These are phyloP conservation scores for Neurospora sp. DNA, from an alignment of 495 filamentous ascomycete genomes.

Conservation along the genomic window DNA sequence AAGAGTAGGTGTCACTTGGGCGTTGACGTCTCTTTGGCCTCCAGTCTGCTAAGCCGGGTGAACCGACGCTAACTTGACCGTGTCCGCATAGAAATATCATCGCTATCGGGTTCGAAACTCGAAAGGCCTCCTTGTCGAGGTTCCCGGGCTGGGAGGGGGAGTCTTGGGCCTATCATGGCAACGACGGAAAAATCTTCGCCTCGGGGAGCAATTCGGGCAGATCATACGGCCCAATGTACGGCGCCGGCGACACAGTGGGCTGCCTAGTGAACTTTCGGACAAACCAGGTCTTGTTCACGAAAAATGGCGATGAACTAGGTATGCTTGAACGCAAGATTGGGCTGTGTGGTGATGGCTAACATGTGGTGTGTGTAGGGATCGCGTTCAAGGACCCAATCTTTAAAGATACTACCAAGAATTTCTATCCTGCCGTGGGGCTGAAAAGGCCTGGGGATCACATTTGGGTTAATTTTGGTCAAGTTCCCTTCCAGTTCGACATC, in stretches of 20 bases:
- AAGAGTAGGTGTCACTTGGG: slow-evolving; percentile 56
- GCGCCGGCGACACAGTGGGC: slow-evolving; percentile 68
- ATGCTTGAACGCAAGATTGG: slow-evolving; percentile 15
- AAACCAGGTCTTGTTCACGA: slow-evolving; percentile 86
- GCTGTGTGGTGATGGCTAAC: slow-evolving; percentile 11
- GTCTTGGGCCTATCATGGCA: slow-evolving; percentile 95
- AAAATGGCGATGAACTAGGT: slow-evolving; percentile 78
- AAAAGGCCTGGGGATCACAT: slow-evolving; percentile 80
- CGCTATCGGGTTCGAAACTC: slow-evolving; percentile 76
- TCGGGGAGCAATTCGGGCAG: slow-evolving; percentile 60
- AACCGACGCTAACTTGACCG: slow-evolving; percentile 10
- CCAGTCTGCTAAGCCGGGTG: background rate
- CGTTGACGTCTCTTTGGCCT: background rate
- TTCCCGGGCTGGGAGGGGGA: slow-evolving; percentile 93
- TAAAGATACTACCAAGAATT: slow-evolving; percentile 43
- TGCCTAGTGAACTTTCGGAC: slow-evolving; percentile 91
- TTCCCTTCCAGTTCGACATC: slow-evolving; percentile 85
- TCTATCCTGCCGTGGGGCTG: slow-evolving; percentile 89
- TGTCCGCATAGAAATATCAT: slow-evolving; percentile 52
- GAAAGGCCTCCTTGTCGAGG: slow-evolving; percentile 64
- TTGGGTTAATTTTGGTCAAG: slow-evolving; percentile 84
- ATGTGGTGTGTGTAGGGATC: slow-evolving; percentile 40
- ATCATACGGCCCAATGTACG: slow-evolving; percentile 63
- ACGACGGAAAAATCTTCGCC: slow-evolving; percentile 84
- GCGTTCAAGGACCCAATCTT: slow-evolving; percentile 79